Base-by-base conservation (phyloP, 768 basidiomycete species). In the Boletellus emodensis region DNA sequence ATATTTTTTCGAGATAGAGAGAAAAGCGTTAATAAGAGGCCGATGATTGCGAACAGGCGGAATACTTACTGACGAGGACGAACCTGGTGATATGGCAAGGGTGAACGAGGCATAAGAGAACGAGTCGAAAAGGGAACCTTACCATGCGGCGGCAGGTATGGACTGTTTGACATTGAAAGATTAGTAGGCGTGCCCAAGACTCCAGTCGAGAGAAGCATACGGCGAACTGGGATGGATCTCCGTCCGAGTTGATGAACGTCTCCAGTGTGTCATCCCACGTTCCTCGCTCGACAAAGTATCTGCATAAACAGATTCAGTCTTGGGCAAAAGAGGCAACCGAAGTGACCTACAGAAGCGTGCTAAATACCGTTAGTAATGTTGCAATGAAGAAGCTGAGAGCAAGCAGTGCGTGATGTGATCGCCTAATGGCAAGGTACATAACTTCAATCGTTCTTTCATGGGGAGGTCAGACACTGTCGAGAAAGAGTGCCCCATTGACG, bases 271-370 rank as follows among this genome's bases (percentile, higher is more conserved):
- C 80, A 54, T 94, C 92, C 93, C 93, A 96, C 2, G 85, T 85
- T 1, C 93, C 93, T 17, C 93, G 76, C 69, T 96, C 93, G 2
- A 85, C 85, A 61, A 95, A 95, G 62, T 94, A 94, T 54, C 88
- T 88, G 48, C 34, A 33, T 0, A 24, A 15, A 45, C 2, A 6
- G 4, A 43, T 15, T 30, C 6, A 4, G 39, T 13, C 45, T 22
- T 1, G 18, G 12, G n/a, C 1, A n/a, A 24, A 28, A 6, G 11
- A 6, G 3, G 13, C 1, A 51, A 18, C 26, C 11, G 40, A 18
- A 18, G 34, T 35, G 38, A 71, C 85, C 45, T 57, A 87, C 83
- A 94, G 62, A 13, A 94, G 73, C 0, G 92, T 94, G 54, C 90
- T 91, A 66, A 92, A 94, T 7, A 94, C 82, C 1, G 90, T 82